Conservation (phyloP, 345 rosid genomes). For the Eucalyptus cloeziana region DNA sequence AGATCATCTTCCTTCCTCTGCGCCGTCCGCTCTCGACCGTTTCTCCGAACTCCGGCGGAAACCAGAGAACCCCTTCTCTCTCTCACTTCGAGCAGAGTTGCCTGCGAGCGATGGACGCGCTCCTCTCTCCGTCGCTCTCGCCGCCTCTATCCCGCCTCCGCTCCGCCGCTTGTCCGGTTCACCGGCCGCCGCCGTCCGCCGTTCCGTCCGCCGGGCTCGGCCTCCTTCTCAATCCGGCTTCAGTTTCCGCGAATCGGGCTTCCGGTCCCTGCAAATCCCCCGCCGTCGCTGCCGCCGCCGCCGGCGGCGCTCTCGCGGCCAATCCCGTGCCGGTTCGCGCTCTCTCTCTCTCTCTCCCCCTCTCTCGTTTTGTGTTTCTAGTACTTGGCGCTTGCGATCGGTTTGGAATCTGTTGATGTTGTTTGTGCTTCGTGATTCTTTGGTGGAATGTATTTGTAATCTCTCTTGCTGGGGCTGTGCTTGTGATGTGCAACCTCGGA, state of each 20-base stretch:
- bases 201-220: background rate
- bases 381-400: background rate
- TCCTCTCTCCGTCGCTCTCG: background rate
- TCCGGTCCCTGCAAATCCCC: constrained; percentile 6
- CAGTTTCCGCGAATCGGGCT: background rate
- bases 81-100: background rate
- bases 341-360: background rate
- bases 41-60: background rate
- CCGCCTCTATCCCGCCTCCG: background rate
- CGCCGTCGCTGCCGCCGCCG: constrained; percentile 16
- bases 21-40: background rate
- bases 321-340: constrained; percentile 34
- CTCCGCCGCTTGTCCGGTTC: background rate
- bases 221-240: background rate
- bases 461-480: background rate
- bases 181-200: background rate
- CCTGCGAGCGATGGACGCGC: background rate
- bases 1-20: background rate
- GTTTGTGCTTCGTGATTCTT: background rate
- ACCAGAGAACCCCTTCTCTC: background rate
- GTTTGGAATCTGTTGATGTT: background rate
- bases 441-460: background rate
- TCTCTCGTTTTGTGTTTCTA: background rate
- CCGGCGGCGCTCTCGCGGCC: constrained; percentile 17
- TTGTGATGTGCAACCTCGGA: background rate